Evolutionary conservation across 2,329 filamentous ascomycete species (phyloP).

Genomic region (Ophiostoma angusticollis): DNA sequence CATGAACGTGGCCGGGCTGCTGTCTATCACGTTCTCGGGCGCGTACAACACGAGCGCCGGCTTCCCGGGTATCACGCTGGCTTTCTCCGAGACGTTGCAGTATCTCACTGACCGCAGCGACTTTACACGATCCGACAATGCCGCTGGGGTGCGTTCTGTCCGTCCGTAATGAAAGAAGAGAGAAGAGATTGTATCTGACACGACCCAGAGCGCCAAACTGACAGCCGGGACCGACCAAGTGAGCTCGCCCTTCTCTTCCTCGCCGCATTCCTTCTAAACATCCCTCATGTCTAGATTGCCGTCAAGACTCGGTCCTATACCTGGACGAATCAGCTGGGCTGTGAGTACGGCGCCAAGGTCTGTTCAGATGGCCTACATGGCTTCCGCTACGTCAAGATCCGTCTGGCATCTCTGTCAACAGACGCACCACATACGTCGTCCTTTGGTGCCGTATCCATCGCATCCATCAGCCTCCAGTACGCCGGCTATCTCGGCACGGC

Average conservation of each 20-base stretch:
- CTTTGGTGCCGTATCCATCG: constrained; percentile 30
- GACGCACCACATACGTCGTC: constrained; percentile 33
- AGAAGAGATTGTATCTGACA: no score
- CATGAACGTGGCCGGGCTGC: constrained; percentile 31
- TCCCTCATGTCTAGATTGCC: constrained; percentile 24
- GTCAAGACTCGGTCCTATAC: constrained; percentile 28
- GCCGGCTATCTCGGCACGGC: constrained; percentile 34
- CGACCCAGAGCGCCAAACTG: constrained; percentile 18
- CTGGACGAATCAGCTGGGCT: constrained; percentile 33
- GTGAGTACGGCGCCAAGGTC: constrained; percentile 28
- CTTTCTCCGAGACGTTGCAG: constrained; percentile 36
- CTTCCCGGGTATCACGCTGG: constrained; percentile 29
- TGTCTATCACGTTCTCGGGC: constrained; percentile 30
- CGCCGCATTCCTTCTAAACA: background rate
- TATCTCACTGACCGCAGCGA: constrained; percentile 32
- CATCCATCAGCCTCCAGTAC: constrained; percentile 28
- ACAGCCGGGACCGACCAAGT: constrained; percentile 37
- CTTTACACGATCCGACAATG: constrained; percentile 36
- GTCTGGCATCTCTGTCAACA: constrained; percentile 28
- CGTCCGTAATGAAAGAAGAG: no score
- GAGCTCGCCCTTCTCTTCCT: constrained; percentile 7
- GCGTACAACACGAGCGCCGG: constrained; percentile 15
- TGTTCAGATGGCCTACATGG: constrained; percentile 40
- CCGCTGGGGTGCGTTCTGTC: constrained; percentile 15
- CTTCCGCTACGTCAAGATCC: constrained; percentile 38